Base-by-base conservation (phyloP, 345 rosid genomes). In the Excoecaria cochinchinensis region DNA sequence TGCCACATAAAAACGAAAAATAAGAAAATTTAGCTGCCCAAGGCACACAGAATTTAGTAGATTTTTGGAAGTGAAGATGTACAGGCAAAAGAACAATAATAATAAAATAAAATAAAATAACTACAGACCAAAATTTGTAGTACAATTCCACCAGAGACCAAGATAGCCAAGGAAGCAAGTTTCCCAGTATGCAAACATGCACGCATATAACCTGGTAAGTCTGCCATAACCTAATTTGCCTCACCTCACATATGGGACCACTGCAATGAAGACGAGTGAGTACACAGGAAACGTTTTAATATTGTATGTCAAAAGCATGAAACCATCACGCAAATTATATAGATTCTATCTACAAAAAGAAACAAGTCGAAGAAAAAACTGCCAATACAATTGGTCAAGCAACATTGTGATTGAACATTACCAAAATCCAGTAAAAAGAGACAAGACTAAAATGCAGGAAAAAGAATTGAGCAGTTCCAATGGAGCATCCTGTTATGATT, bases 131-230 rank as follows among this genome's bases (percentile, higher is more conserved):
- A 81, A 73, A 95, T 85, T 87, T 95, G 99, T 77, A 95, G 78
- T 44, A 91, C 95, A 74, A 95, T 79, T 51, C 97, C 99, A 72
- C 86, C 90, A 0, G 99, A 90, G 71, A 92, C 99, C 79, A 95
- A 76, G 77, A 95, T 92, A 3, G 98, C 99, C 83, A 95, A 78
- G 52, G 75, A 81, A 77, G 92, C 96, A 79, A 95, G 90, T 72
- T 91, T 93, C 58, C 99, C 98, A 3, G 84, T 81, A 15, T 89
- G 92, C 84, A 90, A 88, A 85, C 99, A 95, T 72, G 91, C 70
- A 38, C 86, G 87, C 24, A 92, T 2, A 81, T 95, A 77, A 80
- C 91, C 89, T 3, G 97, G 95, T 84, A 92, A 46, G 80, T 95
- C 95, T 59, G 87, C 96, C 98, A 93, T 95, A 70, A 31, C 67